Evolutionary conservation across 768 basidiomycete species (phyloP).

Genomic region (Mycena filopes): DNA sequence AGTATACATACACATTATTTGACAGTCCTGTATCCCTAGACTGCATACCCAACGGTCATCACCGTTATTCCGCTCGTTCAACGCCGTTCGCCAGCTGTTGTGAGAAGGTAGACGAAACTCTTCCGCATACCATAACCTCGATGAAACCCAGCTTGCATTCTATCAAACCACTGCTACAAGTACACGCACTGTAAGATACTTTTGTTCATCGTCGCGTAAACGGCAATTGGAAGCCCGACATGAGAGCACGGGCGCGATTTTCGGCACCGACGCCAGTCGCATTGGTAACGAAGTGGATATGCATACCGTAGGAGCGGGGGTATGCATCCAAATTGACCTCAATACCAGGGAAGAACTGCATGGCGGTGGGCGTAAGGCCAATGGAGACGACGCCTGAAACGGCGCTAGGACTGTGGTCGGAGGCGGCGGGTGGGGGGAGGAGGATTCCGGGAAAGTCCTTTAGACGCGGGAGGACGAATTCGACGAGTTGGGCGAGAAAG

Average conservation of each 20-base stretch:
- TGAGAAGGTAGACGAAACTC: too few species aligned
- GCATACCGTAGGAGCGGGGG: constrained; percentile 88
- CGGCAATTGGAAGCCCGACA: constrained; percentile 94
- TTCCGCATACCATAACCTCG: too few species aligned
- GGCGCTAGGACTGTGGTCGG: constrained; percentile 75
- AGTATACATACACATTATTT: constrained; percentile 25
- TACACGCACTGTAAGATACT: background rate
- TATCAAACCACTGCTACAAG: too few species aligned
- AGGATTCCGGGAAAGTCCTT: constrained; percentile 89
- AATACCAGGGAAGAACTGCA: constrained; percentile 94
- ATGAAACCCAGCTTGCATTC: too few species aligned
- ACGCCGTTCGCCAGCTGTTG: too few species aligned
- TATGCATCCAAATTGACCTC: constrained; percentile 95
- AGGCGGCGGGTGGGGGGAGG: constrained; percentile 80
- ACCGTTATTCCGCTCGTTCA: constrained; percentile 19
- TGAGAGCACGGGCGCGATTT: constrained; percentile 84
- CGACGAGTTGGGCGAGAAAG: constrained; percentile 86
- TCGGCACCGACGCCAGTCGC: constrained; percentile 90
- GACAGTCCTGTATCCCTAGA: constrained; percentile 14
- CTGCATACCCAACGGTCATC: constrained; percentile 20
- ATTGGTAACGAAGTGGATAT: constrained; percentile 93
- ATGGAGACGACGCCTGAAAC: constrained; percentile 91
- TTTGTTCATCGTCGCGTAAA: constrained; percentile 54
- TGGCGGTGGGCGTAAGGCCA: constrained; percentile 84
- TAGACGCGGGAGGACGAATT: constrained; percentile 95